Percentiles rank a stretch among this genome's conserved stretches.
Evolutionary conservation across 1,284 basidiomycete genomes (phyloP).

Genomic region (Puccinia novopanici): DNA sequence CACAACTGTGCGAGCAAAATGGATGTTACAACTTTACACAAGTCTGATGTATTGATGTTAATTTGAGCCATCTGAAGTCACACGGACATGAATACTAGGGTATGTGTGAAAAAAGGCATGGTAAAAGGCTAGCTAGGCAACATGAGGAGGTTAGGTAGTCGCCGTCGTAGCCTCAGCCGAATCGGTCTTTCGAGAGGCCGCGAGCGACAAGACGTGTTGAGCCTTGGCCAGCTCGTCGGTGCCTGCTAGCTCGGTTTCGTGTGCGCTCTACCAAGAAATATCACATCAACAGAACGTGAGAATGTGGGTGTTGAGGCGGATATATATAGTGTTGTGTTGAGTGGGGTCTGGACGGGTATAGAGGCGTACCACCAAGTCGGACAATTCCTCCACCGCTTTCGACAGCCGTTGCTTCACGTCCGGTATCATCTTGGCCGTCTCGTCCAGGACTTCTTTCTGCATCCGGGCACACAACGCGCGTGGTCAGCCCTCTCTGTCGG

Average conservation of each 20-base stretch:
- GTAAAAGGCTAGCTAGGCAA: too few species aligned
- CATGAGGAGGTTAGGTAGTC: background rate
- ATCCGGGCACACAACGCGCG: too few species aligned
- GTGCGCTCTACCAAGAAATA: slow-evolving; percentile 24
- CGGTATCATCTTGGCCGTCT: slow-evolving; percentile 77
- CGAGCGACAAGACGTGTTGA: slow-evolving; percentile 28
- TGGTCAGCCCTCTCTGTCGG: too few species aligned
- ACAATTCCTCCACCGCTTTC: slow-evolving; percentile 68
- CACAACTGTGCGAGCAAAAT: too few species aligned
- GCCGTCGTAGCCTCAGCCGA: background rate
- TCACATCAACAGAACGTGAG: background rate
- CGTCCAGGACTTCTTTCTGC: slow-evolving; percentile 73
- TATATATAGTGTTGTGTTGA: background rate
- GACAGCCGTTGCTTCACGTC: slow-evolving; percentile 69
- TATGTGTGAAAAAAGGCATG: too few species aligned
- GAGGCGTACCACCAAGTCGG: slow-evolving; percentile 69
- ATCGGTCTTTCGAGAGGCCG: slow-evolving; percentile 17
- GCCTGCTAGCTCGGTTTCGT: slow-evolving; percentile 34
- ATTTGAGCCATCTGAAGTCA: background rate
- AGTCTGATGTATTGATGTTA: too few species aligned
- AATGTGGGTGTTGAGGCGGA: too few species aligned
- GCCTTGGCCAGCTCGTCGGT: slow-evolving; percentile 37
- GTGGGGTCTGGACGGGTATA: background rate
- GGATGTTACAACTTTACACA: too few species aligned
- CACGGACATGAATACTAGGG: background rate